phyloP scores from a whole-genome alignment of 2,329 filamentous ascomycete species.

The Nemania serpens region DNA sequence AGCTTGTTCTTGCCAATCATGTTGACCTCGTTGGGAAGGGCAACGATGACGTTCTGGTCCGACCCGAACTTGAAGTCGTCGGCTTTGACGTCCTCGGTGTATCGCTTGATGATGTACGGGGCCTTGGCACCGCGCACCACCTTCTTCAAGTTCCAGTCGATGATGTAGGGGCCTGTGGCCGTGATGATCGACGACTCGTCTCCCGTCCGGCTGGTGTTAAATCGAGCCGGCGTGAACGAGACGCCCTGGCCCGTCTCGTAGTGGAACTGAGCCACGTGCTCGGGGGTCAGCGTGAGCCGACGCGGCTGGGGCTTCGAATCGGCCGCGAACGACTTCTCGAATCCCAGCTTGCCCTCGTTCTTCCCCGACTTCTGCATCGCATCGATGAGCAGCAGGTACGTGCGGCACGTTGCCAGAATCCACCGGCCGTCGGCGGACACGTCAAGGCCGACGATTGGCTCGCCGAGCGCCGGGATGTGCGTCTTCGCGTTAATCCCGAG shows the following conservation, averaged over 20 bases:
- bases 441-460: conserved; percentile 92
- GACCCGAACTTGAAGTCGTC: conserved; percentile 98
- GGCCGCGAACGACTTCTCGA: conserved; percentile 90
- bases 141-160: conserved; percentile 96
- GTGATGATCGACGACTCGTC: conserved; percentile 95
- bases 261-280: conserved; percentile 95
- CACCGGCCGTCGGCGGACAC: conserved; percentile 95
- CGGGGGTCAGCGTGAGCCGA: conserved; percentile 83
- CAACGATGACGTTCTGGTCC: conserved; percentile 98
- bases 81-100: conserved; percentile 92
- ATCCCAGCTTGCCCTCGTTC: conserved; percentile 97
- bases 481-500: conserved; percentile 98
- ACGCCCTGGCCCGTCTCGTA: conserved; percentile 90
- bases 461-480: conserved; percentile 90
- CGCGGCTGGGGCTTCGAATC: conserved; percentile 92
- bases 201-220: conserved; percentile 83
- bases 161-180: conserved; percentile 92
- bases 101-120: conserved; percentile 95
- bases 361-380: conserved; percentile 89
- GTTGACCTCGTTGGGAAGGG: conserved; percentile 94
- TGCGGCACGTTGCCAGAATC: conserved; percentile 92
- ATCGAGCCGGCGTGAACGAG: conserved; percentile 87
- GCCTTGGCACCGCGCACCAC: conserved; percentile 79
- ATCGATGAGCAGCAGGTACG: conserved; percentile 93
- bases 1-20: conserved; percentile 90